Evolutionary conservation across 495 filamentous ascomycete species (phyloP), one percentile per base, ranked within the genome.

Genomic region (Choiromyces venosus): DNA sequence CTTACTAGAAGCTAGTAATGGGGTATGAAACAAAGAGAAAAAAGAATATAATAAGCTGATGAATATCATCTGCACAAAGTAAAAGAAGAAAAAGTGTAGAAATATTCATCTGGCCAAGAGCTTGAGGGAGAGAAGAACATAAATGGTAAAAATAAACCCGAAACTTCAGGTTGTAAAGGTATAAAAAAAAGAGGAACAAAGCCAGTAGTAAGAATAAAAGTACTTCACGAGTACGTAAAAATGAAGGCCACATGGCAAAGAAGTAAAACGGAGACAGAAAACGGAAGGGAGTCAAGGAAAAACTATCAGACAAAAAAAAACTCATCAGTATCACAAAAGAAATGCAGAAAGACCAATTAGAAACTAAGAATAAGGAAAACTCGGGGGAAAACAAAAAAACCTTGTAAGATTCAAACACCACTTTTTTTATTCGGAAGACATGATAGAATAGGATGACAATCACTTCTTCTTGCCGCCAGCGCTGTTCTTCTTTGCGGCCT

Each of bases 301-400:
- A 29, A 64, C 70, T 38, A 76, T 29, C 79, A 83, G 74, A 74
- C 84, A 77, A 78, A 74, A 76, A 78, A 81, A 83, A 70, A 83
- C 81, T 67, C 76, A 79, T 36, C 76, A 80, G 44, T 80, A 83
- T 66, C 69, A 67, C 14, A 85, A 83, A 72, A 79, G 71, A 66
- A 84, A 83, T 73, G 82, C 81, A 37, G 77, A 78, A 68, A 83
- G 80, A 38, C 71, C 56, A 68, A 68, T 69, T 37, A 71, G 10
- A 37, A 71, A 71, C 4, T 36, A 37, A 56, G 33, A 36, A 65
- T 29, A 71, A 68, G 52, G 25, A 35, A 36, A 68, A 68, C 52
- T 21, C 66, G 21, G 8, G 56, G 8, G 18, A 18, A n/a, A 69
- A 37, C 12, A 69, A 71, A 1, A 68, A 66, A 44, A 35, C 19